phyloP scores from a whole-genome alignment of 73 alveolate species.

The Strombidium stylifer region DNA sequence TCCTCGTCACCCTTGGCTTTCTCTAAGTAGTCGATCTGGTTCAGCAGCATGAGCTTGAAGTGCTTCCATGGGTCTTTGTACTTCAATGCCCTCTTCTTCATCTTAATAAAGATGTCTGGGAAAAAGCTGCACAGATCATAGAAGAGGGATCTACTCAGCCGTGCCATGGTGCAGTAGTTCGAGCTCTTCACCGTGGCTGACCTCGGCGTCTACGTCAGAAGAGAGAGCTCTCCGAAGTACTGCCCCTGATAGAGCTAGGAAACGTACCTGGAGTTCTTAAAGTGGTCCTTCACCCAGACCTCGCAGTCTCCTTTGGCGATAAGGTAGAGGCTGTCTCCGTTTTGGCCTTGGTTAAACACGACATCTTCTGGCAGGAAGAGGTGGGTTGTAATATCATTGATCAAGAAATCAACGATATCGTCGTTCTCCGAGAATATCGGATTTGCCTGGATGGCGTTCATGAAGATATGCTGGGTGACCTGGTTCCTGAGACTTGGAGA shows the following conservation, averaged over 20 bases:
- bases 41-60: slow-evolving; percentile 41
- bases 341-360: slow-evolving; percentile 51
- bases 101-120: slow-evolving; percentile 40
- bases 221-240: slow-evolving; percentile 56
- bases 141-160: slow-evolving; percentile 24
- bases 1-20: too few relatives aligned
- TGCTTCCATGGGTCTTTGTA: slow-evolving; percentile 49
- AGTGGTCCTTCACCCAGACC: too few relatives aligned
- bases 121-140: slow-evolving; percentile 11
- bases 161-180: slow-evolving; percentile 32
- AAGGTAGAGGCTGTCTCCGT: slow-evolving; percentile 53
- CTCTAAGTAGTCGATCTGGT: slow-evolving; percentile 25
- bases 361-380: slow-evolving; percentile 50
- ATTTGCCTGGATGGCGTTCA: slow-evolving; percentile 30
- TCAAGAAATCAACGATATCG: slow-evolving; percentile 35
- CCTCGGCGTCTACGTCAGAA: slow-evolving; percentile 45
- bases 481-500: slow-evolving; percentile 55
- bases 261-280: too few relatives aligned
- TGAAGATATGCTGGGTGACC: slow-evolving; percentile 37
- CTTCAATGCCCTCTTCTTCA: slow-evolving; percentile 11
- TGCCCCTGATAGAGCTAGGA: slow-evolving; percentile 13
- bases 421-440: slow-evolving; percentile 6
- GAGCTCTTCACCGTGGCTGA: slow-evolving; percentile 42
- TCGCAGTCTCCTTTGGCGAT: slow-evolving; percentile 44
- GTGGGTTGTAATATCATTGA: slow-evolving; percentile 30